Evolutionary conservation across 2,329 filamentous ascomycete genomes (phyloP).

Genomic region (Pestalotiopsis sp.): DNA sequence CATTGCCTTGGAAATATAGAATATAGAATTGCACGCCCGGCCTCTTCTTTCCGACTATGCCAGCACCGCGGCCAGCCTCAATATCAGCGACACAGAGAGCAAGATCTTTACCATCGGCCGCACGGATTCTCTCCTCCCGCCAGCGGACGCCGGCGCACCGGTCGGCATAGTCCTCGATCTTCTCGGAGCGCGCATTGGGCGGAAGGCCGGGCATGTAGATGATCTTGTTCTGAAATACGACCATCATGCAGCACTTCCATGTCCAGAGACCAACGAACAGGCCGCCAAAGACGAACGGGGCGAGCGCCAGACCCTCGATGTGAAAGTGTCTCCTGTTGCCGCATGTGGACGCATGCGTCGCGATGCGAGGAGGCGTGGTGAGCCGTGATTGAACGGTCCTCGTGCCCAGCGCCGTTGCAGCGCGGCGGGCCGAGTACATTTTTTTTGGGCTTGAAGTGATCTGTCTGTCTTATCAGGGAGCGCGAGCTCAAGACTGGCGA

Average conservation of each 20-base stretch:
- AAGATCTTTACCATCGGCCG: constrained; percentile 67
- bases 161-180: constrained; percentile 62
- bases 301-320: constrained; percentile 52
- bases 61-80: constrained; percentile 21
- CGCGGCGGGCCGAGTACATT: constrained; percentile 22
- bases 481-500: not conserved
- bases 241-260: constrained; percentile 73
- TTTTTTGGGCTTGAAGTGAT: not conserved
- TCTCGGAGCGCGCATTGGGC: constrained; percentile 69
- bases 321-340: constrained; percentile 33
- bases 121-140: constrained; percentile 63
- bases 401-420: constrained; percentile 17
- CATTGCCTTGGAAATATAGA: constrained; percentile 63
- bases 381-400: constrained; percentile 20
- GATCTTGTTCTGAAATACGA: constrained; percentile 79
- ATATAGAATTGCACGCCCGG: constrained; percentile 49
- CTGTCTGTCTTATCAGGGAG: not conserved
- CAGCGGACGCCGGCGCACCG: constrained; percentile 66
- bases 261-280: constrained; percentile 67
- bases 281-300: constrained; percentile 68
- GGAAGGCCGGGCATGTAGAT: constrained; percentile 80
- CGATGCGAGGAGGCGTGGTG: constrained; percentile 22
- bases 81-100: constrained; percentile 59
- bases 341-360: constrained; percentile 19
- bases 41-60: constrained; percentile 13